Evolutionary conservation across 352 stramenopile species (phyloP).

Genomic region (Pythium phragmiticola): DNA sequence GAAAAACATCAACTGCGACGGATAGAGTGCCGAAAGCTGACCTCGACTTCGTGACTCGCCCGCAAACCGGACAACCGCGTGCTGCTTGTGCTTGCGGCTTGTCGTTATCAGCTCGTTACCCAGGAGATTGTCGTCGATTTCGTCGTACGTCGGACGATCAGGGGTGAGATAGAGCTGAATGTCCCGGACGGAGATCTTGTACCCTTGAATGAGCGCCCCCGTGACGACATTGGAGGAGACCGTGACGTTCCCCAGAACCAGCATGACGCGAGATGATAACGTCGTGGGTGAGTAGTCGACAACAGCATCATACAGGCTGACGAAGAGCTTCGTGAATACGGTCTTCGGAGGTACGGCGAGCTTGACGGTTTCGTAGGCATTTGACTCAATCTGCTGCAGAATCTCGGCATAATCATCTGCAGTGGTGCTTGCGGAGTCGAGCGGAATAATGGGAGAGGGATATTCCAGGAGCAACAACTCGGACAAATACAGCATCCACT

Average conservation of each 20-base stretch:
- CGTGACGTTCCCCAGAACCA: slow-evolving; percentile 70
- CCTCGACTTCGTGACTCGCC: slow-evolving; percentile 27
- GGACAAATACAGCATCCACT: slow-evolving; percentile 77
- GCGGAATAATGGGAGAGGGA: slow-evolving; percentile 74
- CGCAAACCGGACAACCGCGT: slow-evolving; percentile 38
- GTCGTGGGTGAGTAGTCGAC: slow-evolving; percentile 74
- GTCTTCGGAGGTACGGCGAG: slow-evolving; percentile 73
- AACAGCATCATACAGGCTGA: slow-evolving; percentile 83
- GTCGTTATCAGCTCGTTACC: slow-evolving; percentile 63
- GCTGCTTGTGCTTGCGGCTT: slow-evolving; percentile 40
- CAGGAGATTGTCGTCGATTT: slow-evolving; percentile 65
- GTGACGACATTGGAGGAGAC: slow-evolving; percentile 87
- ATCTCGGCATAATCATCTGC: slow-evolving; percentile 51
- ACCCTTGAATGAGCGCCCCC: slow-evolving; percentile 82
- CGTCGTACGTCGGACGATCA: slow-evolving; percentile 55
- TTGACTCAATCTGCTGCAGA: slow-evolving; percentile 29
- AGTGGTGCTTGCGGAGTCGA: slow-evolving; percentile 72
- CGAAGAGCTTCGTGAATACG: slow-evolving; percentile 87
- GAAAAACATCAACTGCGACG: slow-evolving; percentile 75
- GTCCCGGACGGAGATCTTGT: slow-evolving; percentile 77
- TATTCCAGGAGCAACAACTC: slow-evolving; percentile 83
- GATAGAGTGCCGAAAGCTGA: slow-evolving; percentile 39
- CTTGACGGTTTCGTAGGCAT: slow-evolving; percentile 52
- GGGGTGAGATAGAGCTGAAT: slow-evolving; percentile 74
- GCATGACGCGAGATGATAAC: slow-evolving; percentile 64